Evolutionary conservation across 2,329 filamentous ascomycete genomes (phyloP), one percentile per base, ranked within the genome.

Genomic region (Huntiella savannae): DNA sequence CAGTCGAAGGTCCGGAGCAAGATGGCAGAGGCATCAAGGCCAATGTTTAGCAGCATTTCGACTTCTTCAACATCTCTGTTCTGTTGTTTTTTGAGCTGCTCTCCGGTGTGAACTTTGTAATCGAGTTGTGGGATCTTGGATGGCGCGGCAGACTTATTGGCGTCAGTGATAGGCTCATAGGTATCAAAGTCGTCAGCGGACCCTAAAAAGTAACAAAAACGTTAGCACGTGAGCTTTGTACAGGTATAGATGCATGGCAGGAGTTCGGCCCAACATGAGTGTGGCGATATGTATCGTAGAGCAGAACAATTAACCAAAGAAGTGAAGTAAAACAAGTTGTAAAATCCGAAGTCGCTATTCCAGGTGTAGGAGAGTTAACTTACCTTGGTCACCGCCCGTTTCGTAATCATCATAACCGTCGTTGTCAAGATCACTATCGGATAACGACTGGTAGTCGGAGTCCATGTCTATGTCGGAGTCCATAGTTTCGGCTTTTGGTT

Each of bases 391-490:
- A 47, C 47, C 33, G 17, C 43, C 47, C 17, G 44, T 32, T 16
- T 47, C 44, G 17, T 44, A 40, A 13, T 33, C 45, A 40, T 46
- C 43, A 50, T 86, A 82, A 52, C 81, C 73, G 60, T 80, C 71
- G 50, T 84, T 73, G 53, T 82, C 79, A 47, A 79, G 77, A 37
- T 79, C 79, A 53, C 56, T 50, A 15, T 28, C 22, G 58, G 82
- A 93, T 37, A 79, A 70, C 58, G 78, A 77, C 55, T 82, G 92
- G 73, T 91, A 81, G 62, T 87, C 87, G 50, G 91, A 81, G 62
- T 87, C 87, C 51, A 95, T 88, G 57, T 95, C 86, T 56, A 15
- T 17, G 5, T 96, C 88, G 6, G 87, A 95, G 65, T 94, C 86
- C 87, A 95, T 95, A 52, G 68, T 73, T 60, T 66, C 66, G 44